Evolutionary conservation across 2,329 filamentous ascomycete species (phyloP), one percentile per base, ranked within the genome.

Genomic region (Bipolaris victoriae): DNA sequence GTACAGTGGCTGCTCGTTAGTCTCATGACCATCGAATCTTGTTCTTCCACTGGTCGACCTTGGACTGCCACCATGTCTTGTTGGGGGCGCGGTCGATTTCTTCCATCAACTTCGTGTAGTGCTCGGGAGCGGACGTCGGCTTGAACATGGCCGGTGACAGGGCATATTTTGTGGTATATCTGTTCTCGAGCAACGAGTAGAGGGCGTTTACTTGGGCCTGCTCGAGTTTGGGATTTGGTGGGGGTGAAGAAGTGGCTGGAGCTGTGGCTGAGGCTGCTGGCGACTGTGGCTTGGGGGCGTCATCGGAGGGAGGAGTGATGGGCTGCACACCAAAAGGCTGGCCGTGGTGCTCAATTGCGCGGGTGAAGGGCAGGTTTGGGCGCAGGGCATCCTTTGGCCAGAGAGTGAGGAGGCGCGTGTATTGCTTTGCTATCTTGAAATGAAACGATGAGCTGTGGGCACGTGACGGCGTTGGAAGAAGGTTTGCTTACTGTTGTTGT

Each of bases 171-270:
- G 81, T 83, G 45, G 73, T 76, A 65, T 86, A 87, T 47, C 83
- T 76, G 67, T 88, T 81, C 62, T 87, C 84, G 2, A 88, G 76
- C n/a, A 88, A 75, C 2, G 83, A 81, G 60, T 84, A 86, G 1
- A 88, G 79, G 4, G 84, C 85, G 64, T 87, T 87, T 52, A 86
- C 73, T 64, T 84, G 79, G 31, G 72, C 71, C 31, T 77, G 66
- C 59, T 84, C 81, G 24, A 65, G 63, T 20, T 64, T 58, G 1
- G 66, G 64, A 15, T 64, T 63, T 48, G 58, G 43, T 4, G 57
- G 58, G 16, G 63, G 43, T n/a, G 62, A 49, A 1, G 60, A 22
- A 11, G 63, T 44, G 11, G 63, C 49, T 44, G 54, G 52, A 22
- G 60, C 22, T 31, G 55, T 46, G 1, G 60, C 22, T 31, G 55